Base-by-base conservation (phyloP, 345 rosid genomes). In the Noccaea caerulescens region DNA sequence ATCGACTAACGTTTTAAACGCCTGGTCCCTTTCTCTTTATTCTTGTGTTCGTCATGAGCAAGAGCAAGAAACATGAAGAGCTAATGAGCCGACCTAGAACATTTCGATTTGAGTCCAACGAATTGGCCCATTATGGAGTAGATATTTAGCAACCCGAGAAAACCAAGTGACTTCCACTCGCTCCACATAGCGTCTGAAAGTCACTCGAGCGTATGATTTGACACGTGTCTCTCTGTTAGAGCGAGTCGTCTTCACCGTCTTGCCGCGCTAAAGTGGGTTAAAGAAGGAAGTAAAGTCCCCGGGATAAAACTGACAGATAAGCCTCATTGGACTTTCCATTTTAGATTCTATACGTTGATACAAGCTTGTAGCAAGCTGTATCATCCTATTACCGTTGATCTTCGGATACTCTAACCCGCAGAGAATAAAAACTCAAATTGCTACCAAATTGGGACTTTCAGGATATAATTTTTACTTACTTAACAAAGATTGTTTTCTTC, bases 71-170 rank as follows among this genome's bases (percentile, higher is more conserved):
- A 36, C 68, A 34, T 18, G 7, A 20, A 38, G 5, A 36, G 10
- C 37, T 56, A 8, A 33, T 57, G 55, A 46, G 56, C 72, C 38
- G 27, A 50, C 0, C 1, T 7, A 64, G 11, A 11, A 47, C 13
- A 25, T 46, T 39, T 58, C 4, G 2, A 8, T 38, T 7, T 25
- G 10, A 60, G 37, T 2, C 62, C 44, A 71, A 59, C 16, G 2
- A 9, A 6, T 13, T n/a, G 36, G 71, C 52, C 76, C 65, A 63
- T 54, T 53, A 52, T 9, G 0, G 8, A 53, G 33, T 53, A 42
- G 41, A 44, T 72, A 72, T 43, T 63, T 72, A 63, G 69, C 76
- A 63, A 23, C 1, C 39, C 63, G 56, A 72, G 49, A 39, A 72
- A 11, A 36, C 32, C 18, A 27, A 54, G 44, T 10, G 11, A 23